These are phyloP conservation scores for Tolypocladium amazonense DNA, from an alignment of 2,329 filamentous ascomycete genomes.

Conservation along the genomic window DNA sequence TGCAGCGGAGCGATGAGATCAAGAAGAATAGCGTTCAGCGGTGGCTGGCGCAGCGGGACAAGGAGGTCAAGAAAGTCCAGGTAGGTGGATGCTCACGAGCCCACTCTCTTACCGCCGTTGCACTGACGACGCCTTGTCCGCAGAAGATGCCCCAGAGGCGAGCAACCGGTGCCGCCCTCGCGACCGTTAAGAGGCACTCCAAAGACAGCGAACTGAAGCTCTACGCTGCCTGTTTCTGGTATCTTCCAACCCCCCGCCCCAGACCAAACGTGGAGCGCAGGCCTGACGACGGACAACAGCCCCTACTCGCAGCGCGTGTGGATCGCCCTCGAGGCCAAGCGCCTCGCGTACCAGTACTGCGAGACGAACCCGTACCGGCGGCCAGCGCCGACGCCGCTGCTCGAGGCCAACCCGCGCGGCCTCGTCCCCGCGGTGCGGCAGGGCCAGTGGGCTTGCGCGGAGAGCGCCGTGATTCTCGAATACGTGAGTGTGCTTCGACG, in stretches of 20 bases:
- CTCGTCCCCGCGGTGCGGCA: constrained; percentile 68
- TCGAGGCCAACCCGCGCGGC: constrained; percentile 67
- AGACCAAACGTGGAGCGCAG: constrained; percentile 4
- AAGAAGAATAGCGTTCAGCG: constrained; percentile 73
- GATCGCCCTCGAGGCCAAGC: constrained; percentile 77
- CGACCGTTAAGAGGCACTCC: constrained; percentile 60
- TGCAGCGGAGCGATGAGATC: constrained; percentile 66
- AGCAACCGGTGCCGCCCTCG: constrained; percentile 58
- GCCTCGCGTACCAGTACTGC: constrained; percentile 72
- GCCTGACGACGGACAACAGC: constrained; percentile 25
- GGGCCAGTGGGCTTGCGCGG: constrained; percentile 72
- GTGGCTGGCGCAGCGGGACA: constrained; percentile 52
- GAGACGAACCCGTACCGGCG: constrained; percentile 75
- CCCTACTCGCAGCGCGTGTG: constrained; percentile 82
- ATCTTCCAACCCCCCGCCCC: constrained; percentile 15
- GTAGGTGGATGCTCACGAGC: constrained; percentile 9
- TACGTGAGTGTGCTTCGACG: constrained; percentile 43
- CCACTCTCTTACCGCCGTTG: neutral
- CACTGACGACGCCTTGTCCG: neutral
- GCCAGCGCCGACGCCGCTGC: constrained; percentile 41
- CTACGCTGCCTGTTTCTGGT: constrained; percentile 80
- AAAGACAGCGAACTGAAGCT: constrained; percentile 63
- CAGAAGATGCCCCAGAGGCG: constrained; percentile 63
- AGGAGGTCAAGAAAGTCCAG: constrained; percentile 47
- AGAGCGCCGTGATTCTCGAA: constrained; percentile 76